These are phyloP conservation scores for Metschnikowia continentalis DNA, from an alignment of 805 yeast genomes.

Conservation along the genomic window DNA sequence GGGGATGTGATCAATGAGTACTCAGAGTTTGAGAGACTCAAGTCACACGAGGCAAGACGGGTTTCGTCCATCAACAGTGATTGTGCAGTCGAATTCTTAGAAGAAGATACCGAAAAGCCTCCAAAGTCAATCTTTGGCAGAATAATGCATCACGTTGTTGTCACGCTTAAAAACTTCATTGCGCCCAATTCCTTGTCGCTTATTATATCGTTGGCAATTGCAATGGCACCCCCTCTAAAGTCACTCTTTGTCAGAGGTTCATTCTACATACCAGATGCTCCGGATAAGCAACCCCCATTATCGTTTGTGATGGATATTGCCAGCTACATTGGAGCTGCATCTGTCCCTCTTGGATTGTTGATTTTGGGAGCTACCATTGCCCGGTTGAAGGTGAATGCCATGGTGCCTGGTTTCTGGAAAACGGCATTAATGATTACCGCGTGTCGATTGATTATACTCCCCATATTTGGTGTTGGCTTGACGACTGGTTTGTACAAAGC, in stretches of 20 bases:
- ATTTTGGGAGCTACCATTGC: slow-evolving; percentile 87
- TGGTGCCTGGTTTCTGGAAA: slow-evolving; percentile 72
- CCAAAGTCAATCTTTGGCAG: background rate
- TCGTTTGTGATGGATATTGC: slow-evolving; percentile 82
- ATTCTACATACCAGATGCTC: slow-evolving; percentile 64
- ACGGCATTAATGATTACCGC: slow-evolving; percentile 55
- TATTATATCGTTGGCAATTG: slow-evolving; percentile 57
- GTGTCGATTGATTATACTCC: slow-evolving; percentile 62
- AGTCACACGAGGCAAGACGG: slow-evolving; percentile 14
- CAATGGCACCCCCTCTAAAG: slow-evolving; percentile 75
- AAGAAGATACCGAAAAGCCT: background rate
- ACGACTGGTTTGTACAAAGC: slow-evolving; percentile 54
- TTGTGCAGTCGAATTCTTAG: slow-evolving; percentile 11
- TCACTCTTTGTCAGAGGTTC: slow-evolving; percentile 51
- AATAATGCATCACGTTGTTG: background rate
- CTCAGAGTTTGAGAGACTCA: slow-evolving; percentile 42
- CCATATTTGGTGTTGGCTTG: slow-evolving; percentile 67
- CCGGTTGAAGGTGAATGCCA: slow-evolving; percentile 52
- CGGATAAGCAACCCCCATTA: slow-evolving; percentile 79
- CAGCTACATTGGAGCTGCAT: slow-evolving; percentile 76
- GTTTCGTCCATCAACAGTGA: background rate
- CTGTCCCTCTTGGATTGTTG: slow-evolving; percentile 82
- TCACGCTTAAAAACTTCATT: slow-evolving; percentile 44
- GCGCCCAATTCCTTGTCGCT: slow-evolving; percentile 74
- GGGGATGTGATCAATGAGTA: slow-evolving; percentile 40